Evolutionary conservation across 345 rosid species (phyloP), one percentile per base, ranked within the genome.

Genomic region (Sapria himalayana): DNA sequence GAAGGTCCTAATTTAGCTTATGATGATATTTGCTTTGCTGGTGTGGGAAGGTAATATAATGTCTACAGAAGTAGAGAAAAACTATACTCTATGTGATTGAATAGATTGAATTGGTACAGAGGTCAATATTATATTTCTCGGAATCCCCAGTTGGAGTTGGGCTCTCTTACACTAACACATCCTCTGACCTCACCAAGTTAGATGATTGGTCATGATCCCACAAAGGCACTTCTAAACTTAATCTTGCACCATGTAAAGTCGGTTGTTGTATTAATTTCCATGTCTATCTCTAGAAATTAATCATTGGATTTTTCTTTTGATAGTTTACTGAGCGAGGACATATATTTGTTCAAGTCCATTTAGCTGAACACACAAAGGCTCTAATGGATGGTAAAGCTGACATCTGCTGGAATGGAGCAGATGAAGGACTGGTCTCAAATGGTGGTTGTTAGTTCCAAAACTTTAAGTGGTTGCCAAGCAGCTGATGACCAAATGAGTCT

Each of bases 321-420:
- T 72, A 91, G 99, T 91, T 91, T 56, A 91, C 99, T 9, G 93
- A 84, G 51, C 67, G 63, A 56, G 99, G 99, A 8, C 99, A 91
- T 53, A 70, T 80, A 63, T 75, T 91, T 47, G 84, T 91, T 15
- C 73, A 74, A 66, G 95, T 91, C 48, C 92, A 82, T 54, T 61
- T 84, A 6, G 76, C 66, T 17, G 93, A 80, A 43, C 63, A 61
- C 45, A 25, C 61, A 43, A 71, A 63, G 69, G 61, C 54, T 19
- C 49, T 43, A 22, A 35, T 33, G 39, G 70, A 59, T 35, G 19
- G 52, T 3, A 72, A 65, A 22, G 49, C 57, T 37, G 66, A 54
- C 53, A n/a, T 51, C 18, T 52, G 54, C 54, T 31, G 61, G 38
- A 71, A 71, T 41, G 81, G 80, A 42, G 69, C 64, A 19, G 72